Evolutionary conservation across 371 early-diverging fungal species (phyloP).

Genomic region (Rhizomucor pusillus): DNA sequence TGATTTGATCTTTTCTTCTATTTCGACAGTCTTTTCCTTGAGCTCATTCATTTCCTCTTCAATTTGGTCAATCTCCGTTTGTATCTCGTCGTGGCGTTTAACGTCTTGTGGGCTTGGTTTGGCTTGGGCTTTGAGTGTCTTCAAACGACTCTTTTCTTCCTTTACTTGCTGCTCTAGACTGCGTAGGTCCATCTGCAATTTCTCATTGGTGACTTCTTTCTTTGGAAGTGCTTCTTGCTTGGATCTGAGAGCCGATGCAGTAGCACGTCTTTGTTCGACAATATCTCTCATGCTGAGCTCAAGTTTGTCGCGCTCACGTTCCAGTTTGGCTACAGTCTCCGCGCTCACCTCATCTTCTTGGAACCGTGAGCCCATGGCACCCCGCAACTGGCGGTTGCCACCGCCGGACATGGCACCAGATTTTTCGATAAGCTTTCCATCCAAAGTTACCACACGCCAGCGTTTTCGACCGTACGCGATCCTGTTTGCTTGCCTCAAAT

Average conservation of each 20-base stretch:
- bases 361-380: conserved; percentile 86
- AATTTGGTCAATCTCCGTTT: conserved; percentile 41
- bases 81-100: conserved; percentile 29
- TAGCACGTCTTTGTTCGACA: conserved; percentile 45
- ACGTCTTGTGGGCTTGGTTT: conserved; percentile 53
- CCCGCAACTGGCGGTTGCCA: conserved; percentile 68
- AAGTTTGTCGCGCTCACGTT: conserved; percentile 54
- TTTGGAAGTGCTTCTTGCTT: conserved; percentile 60
- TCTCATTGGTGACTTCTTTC: conserved; percentile 65
- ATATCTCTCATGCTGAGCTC: conserved; percentile 56
- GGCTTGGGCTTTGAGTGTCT: conserved; percentile 39
- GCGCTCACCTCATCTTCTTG: conserved; percentile 58
- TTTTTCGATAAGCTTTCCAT: conserved; percentile 95
- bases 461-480: conserved; percentile 86
- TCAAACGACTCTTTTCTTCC: conserved; percentile 59
- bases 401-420: conserved; percentile 99
- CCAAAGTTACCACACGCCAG: conserved; percentile 95
- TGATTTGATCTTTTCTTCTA: conserved; percentile 66
- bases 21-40: conserved; percentile 36
- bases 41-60: conserved; percentile 38
- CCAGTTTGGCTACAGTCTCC: conserved; percentile 54
- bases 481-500: conserved; percentile 89
- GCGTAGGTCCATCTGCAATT: conserved; percentile 74
- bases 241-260: conserved; percentile 52
- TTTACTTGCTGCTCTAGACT: conserved; percentile 61